phyloP scores from a whole-genome alignment of 371 early-diverging fungal species.

The Rhizomucor pusillus region DNA sequence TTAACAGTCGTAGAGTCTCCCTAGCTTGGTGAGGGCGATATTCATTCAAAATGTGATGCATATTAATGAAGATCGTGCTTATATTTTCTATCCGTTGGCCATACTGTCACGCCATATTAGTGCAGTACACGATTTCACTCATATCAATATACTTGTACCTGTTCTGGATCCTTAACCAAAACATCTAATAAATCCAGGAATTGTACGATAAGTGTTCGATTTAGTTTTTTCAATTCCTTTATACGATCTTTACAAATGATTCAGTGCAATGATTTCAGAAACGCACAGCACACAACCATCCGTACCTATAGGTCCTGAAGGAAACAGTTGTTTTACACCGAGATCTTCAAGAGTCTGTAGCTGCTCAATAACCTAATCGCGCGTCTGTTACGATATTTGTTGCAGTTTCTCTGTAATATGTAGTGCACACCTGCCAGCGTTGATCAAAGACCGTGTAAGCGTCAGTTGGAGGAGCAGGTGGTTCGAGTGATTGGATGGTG shows the following conservation, averaged over 20 bases:
- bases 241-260: constrained; percentile 53
- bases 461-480: constrained; percentile 63
- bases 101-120: constrained; percentile 30
- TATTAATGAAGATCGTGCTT: constrained; percentile 68
- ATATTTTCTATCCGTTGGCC: constrained; percentile 59
- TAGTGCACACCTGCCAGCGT: constrained; percentile 57
- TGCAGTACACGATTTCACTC: neutral
- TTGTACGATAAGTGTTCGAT: constrained; percentile 69
- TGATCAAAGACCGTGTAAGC: constrained; percentile 72
- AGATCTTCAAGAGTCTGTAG: constrained; percentile 63
- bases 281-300: neutral
- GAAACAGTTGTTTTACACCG: constrained; percentile 66
- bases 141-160: constrained; percentile 26
- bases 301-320: constrained; percentile 52
- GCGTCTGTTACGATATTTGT: no score
- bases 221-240: constrained; percentile 71
- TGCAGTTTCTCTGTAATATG: no score
- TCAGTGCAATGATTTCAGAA: neutral
- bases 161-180: constrained; percentile 53
- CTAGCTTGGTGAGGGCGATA: constrained; percentile 72
- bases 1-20: constrained; percentile 69
- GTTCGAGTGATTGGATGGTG: constrained; percentile 44
- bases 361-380: constrained; percentile 61
- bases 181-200: constrained; percentile 62
- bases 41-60: constrained; percentile 72